Percentiles rank a stretch among this genome's conserved stretches.
Conservation (phyloP, 179 eudicot genomes). For the Spergularia azorica region DNA sequence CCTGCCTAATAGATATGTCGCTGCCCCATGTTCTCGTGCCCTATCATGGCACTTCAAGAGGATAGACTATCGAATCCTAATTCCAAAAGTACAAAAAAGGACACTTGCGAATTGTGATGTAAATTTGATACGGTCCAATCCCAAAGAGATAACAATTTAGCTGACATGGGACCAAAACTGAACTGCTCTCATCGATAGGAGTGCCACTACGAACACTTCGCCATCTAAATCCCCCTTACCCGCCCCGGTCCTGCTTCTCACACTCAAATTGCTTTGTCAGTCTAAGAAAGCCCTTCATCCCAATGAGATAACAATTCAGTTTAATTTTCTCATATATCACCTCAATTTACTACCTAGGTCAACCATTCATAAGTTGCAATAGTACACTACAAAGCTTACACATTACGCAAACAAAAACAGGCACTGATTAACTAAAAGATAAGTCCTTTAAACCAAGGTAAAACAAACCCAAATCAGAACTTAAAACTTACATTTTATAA, state of each 20-base stretch:
- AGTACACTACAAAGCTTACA: background rate
- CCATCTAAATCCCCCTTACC: background rate
- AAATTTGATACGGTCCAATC: background rate
- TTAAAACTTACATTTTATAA: slow-evolving; percentile 68
- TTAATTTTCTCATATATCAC: too few relatives aligned
- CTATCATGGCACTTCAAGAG: too few relatives aligned
- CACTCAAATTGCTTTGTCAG: too few relatives aligned
- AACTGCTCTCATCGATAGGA: background rate
- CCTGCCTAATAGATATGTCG: background rate
- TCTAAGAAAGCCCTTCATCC: too few relatives aligned
- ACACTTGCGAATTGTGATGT: background rate
- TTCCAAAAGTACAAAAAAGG: background rate
- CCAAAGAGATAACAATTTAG: background rate
- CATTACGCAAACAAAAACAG: too few relatives aligned
- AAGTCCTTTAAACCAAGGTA: background rate
- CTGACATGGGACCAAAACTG: background rate
- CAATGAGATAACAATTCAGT: too few relatives aligned
- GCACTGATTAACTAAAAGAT: too few relatives aligned
- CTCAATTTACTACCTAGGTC: background rate
- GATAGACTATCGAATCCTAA: too few relatives aligned
- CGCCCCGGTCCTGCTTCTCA: too few relatives aligned
- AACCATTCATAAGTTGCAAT: background rate
- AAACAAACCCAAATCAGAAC: background rate
- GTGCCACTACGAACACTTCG: too few relatives aligned
- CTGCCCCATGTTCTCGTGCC: background rate